Percentiles rank a stretch among this genome's conserved stretches.
Evolutionary conservation across 2,329 filamentous ascomycete genomes (phyloP).

Genomic region (Colletotrichum camelliae): DNA sequence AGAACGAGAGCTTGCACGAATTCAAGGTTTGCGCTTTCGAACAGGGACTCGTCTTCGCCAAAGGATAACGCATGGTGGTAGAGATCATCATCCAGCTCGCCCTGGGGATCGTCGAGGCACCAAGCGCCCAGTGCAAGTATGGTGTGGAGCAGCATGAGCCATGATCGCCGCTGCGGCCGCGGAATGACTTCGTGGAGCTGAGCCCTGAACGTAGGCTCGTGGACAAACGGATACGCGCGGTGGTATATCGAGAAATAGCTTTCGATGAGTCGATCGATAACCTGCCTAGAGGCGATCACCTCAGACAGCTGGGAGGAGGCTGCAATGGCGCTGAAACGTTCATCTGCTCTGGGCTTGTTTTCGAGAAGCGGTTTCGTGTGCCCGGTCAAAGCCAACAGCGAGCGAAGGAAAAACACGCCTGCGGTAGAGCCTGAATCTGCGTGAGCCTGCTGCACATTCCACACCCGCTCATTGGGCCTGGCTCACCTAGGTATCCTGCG

Average conservation of each 20-base stretch:
- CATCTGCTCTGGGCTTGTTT: not conserved
- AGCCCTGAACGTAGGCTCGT: slow-evolving; percentile 49
- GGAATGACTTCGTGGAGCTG: slow-evolving; percentile 37
- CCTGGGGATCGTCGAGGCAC: slow-evolving; percentile 30
- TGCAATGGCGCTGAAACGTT: not conserved
- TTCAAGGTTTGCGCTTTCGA: slow-evolving; percentile 37
- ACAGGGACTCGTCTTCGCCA: slow-evolving; percentile 31
- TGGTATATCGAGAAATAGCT: slow-evolving; percentile 51
- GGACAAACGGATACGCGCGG: slow-evolving; percentile 48
- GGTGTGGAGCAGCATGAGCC: slow-evolving; percentile 40
- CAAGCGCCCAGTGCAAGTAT: slow-evolving; percentile 43
- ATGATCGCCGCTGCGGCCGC: slow-evolving; percentile 32
- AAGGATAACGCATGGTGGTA: slow-evolving; percentile 33
- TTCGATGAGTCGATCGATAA: slow-evolving; percentile 33
- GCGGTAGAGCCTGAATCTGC: not conserved
- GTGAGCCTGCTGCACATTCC: slow-evolving; percentile 28
- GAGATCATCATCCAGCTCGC: slow-evolving; percentile 31
- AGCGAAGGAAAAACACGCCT: slow-evolving; percentile 30
- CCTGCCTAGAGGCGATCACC: slow-evolving; percentile 28
- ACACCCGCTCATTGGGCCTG: slow-evolving; percentile 20
- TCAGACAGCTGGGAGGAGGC: slow-evolving; percentile 24
- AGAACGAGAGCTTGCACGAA: slow-evolving; percentile 35
- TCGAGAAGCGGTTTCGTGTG: slow-evolving; percentile 17
- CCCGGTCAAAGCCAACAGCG: slow-evolving; percentile 29
- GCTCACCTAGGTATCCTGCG: slow-evolving; percentile 35